Conservation (phyloP, 768 basidiomycete genomes). For the Psilocybe sp. region DNA sequence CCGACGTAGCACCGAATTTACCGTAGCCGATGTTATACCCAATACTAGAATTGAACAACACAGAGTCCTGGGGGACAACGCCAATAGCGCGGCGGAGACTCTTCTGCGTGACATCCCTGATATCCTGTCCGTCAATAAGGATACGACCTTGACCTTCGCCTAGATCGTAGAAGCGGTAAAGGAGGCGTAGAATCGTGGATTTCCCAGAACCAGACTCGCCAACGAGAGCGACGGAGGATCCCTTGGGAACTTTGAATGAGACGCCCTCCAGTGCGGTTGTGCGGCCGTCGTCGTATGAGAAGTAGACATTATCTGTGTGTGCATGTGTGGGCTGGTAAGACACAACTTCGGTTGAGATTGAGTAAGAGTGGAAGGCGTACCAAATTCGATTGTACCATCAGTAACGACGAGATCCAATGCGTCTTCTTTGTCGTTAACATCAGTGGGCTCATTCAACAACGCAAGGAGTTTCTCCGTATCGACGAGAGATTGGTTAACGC, state of each 20-base stretch:
- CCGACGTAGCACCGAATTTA: slow-evolving; percentile 63
- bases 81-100: slow-evolving; percentile 81
- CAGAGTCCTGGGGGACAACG: slow-evolving; percentile 85
- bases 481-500: slow-evolving; percentile 70
- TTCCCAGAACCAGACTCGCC: slow-evolving; percentile 83
- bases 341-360: neutral
- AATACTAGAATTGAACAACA: slow-evolving; percentile 71
- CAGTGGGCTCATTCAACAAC: slow-evolving; percentile 77
- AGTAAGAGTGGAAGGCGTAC: slow-evolving; percentile 36
- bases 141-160: slow-evolving; percentile 77
- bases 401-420: slow-evolving; percentile 71
- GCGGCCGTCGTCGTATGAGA: slow-evolving; percentile 80
- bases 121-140: slow-evolving; percentile 82
- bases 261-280: slow-evolving; percentile 70
- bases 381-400: slow-evolving; percentile 85
- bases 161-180: slow-evolving; percentile 93
- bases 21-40: slow-evolving; percentile 77
- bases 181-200: slow-evolving; percentile 78
- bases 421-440: slow-evolving; percentile 77
- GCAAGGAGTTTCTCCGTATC: slow-evolving; percentile 85
- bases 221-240: slow-evolving; percentile 86
- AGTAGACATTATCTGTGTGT: slow-evolving; percentile 71
- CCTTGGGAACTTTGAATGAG: slow-evolving; percentile 86
- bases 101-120: slow-evolving; percentile 79
- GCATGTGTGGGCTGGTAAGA: neutral